A percentile compares a stretch with the other conserved stretches of the same genome.
phyloP scores from a whole-genome alignment of 805 yeast genomes.

The Starmerella ratchasimensis region DNA sequence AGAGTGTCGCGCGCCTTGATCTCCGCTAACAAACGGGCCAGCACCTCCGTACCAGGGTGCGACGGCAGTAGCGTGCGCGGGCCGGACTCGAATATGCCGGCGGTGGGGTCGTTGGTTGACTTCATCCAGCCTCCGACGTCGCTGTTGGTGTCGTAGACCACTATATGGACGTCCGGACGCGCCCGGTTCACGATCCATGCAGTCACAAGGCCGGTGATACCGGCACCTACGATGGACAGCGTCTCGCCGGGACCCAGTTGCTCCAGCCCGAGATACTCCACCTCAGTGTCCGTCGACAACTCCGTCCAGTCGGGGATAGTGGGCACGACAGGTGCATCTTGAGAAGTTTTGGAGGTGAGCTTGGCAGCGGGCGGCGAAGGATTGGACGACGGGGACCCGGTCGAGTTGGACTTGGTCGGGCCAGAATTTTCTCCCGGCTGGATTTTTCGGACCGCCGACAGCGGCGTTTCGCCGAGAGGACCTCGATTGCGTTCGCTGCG shows the following conservation, averaged over 20 bases:
- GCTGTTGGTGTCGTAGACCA: constrained; percentile 42
- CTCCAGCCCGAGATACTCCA: constrained; percentile 21
- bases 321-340: not conserved
- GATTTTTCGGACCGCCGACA: no score
- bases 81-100: constrained; percentile 54
- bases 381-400: no score
- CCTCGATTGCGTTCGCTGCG: no score
- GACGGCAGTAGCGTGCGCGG: constrained; percentile 82
- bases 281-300: constrained; percentile 23
- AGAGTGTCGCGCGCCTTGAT: constrained; percentile 35
- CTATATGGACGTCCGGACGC: constrained; percentile 64
- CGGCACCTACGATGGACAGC: constrained; percentile 74
- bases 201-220: constrained; percentile 65
- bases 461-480: no score
- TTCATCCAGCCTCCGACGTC: constrained; percentile 71
- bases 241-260: constrained; percentile 24
- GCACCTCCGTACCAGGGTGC: constrained; percentile 46
- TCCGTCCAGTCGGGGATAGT: constrained; percentile 19
- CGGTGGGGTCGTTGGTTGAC: constrained; percentile 1
- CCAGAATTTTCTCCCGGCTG: no score
- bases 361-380: no score
- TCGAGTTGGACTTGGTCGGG: no score
- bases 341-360: no score
- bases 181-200: constrained; percentile 37
- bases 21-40: constrained; percentile 25